These are phyloP conservation scores for Chaetoceros tenuissimus DNA, from an alignment of 108 stramenopile genomes.

Conservation along the genomic window DNA sequence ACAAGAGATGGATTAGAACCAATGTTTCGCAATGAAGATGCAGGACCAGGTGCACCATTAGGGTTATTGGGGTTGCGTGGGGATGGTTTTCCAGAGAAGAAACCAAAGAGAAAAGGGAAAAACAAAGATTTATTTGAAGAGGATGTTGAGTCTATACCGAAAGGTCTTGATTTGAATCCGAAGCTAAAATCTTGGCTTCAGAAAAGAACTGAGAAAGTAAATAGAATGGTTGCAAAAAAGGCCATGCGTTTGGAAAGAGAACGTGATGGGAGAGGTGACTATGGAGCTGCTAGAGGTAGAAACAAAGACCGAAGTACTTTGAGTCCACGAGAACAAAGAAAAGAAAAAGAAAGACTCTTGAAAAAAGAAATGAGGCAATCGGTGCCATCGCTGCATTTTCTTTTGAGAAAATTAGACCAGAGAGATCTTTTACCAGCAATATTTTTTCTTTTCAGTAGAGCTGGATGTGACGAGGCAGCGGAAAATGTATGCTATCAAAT, in stretches of 20 bases:
- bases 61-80: slow-evolving; percentile 68
- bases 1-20: slow-evolving; percentile 63
- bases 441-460: slow-evolving; percentile 87
- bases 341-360: slow-evolving; percentile 52
- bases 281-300: slow-evolving; percentile 8
- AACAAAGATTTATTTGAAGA: slow-evolving; percentile 12
- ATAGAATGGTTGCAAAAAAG: slow-evolving; percentile 46
- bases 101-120: slow-evolving; percentile 12
- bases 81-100: slow-evolving; percentile 31
- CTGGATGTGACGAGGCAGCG: slow-evolving; percentile 86
- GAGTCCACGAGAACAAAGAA: slow-evolving; percentile 40
- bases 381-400: slow-evolving; percentile 48
- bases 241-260: slow-evolving; percentile 21
- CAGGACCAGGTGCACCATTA: slow-evolving; percentile 65
- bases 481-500: slow-evolving; percentile 32
- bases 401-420: slow-evolving; percentile 53
- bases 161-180: slow-evolving; percentile 60
- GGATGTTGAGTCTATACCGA: slow-evolving; percentile 25
- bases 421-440: slow-evolving; percentile 84
- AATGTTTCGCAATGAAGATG: slow-evolving; percentile 67
- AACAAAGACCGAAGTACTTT: slow-evolving; percentile 14
- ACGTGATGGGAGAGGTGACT: neutral
- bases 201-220: slow-evolving; percentile 38
- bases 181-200: slow-evolving; percentile 36
- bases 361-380: slow-evolving; percentile 61